Base-by-base conservation (phyloP, 1,284 basidiomycete genomes). In the Ustilago xerochloae region DNA sequence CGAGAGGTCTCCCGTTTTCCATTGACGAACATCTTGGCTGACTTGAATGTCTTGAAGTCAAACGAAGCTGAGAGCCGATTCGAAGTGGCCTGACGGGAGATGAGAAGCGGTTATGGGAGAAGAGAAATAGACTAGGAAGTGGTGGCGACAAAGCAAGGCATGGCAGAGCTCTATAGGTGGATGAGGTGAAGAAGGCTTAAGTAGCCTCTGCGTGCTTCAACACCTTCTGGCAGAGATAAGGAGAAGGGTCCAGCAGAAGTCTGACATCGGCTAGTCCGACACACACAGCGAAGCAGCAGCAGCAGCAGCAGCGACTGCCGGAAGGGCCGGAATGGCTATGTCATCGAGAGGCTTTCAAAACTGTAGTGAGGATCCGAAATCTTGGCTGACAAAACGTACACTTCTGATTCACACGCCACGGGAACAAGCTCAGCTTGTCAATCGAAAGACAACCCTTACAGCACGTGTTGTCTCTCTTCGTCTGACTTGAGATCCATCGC, bases 1-100 rank as follows among this genome's bases (percentile, higher is more conserved):
- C 74, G 70, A 54, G 56, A 9, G 5, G 55, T 33, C 33, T 69
- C 52, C 26, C 56, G 56, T 9, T 64, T 53, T 28, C 49, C 33
- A 24, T 56, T 47, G 41, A 60, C 20, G 16, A 46, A 8, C 66
- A 63, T 69, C 2, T 26, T 63, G 57, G 18, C 18, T 7, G 15
- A 24, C 1, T 20, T 28, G 22, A 2, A 36, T 51, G 49, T 6
- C 3, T 6, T 20, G n/a, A 5, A 32, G n/a, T n/a, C n/a, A 39
- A 4, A 8, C 13, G 6, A 36, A 36, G 35, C 35, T 36, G 35
- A 36, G 13, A n/a, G n/a, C n/a, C n/a, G n/a, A n/a, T n/a, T n/a
- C n/a, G n/a, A n/a, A 12, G 35, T 36, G 6, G 35, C 6, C 35
- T 13, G 13, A 4, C 22, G 18, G 38, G n/a, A 39, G 38, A 6